Percentiles rank a stretch among this genome's conserved stretches.
phyloP scores from a whole-genome alignment of 176 grass and related monocot species.

The Echinochloa phyllopogon region DNA sequence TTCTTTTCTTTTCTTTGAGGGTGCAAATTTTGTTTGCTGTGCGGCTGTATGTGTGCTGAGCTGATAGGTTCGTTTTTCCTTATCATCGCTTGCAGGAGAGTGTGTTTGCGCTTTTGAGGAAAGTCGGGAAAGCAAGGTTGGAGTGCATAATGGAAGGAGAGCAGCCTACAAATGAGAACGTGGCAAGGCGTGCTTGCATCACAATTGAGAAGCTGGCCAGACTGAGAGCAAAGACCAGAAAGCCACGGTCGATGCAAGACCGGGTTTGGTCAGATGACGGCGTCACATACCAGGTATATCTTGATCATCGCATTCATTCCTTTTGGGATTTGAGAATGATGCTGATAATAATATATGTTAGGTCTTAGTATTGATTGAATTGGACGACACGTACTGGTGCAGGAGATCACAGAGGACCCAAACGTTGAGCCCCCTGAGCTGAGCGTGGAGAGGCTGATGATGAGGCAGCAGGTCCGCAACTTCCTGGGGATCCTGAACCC shows the following conservation, averaged over 20 bases:
- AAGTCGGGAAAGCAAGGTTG: slow-evolving; percentile 66
- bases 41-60: not conserved
- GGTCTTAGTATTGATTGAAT: not conserved
- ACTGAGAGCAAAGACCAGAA: slow-evolving; percentile 64
- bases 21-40: not conserved
- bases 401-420: slow-evolving; percentile 78
- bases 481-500: slow-evolving; percentile 74
- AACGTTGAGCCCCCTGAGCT: slow-evolving; percentile 68
- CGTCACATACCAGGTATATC: slow-evolving; percentile 79
- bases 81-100: slow-evolving; percentile 55
- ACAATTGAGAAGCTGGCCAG: slow-evolving; percentile 66
- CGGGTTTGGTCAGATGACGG: slow-evolving; percentile 63
- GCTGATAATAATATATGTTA: too few relatives aligned
- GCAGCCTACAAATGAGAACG: slow-evolving; percentile 61
- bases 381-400: not conserved
- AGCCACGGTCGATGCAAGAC: slow-evolving; percentile 66
- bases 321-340: not conserved
- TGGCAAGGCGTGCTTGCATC: slow-evolving; percentile 73
- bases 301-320: too few relatives aligned
- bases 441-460: slow-evolving; percentile 60
- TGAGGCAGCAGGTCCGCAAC: slow-evolving; percentile 71
- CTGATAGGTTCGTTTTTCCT: not conserved
- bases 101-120: slow-evolving; percentile 69
- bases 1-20: not conserved
- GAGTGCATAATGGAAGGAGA: slow-evolving; percentile 73